A percentile compares a stretch with the other conserved stretches of the same genome.
phyloP scores from a whole-genome alignment of 371 early-diverging fungal genomes.

The Nematocida ironsii region DNA sequence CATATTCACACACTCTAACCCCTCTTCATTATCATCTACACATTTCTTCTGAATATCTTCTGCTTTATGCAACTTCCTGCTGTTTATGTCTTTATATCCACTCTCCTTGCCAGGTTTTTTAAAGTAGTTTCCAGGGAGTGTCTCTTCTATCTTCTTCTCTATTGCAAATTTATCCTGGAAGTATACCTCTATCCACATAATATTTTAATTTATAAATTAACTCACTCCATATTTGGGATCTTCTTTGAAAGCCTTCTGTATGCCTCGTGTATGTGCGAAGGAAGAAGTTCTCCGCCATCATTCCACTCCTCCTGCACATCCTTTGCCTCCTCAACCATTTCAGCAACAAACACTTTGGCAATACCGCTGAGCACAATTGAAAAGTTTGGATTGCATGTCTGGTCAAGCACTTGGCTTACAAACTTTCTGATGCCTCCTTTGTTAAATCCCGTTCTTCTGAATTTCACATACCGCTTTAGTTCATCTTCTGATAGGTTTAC shows the following conservation, averaged over 20 bases:
- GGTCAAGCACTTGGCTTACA: conserved; percentile 72
- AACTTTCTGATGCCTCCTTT: conserved; percentile 79
- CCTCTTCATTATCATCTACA: background rate
- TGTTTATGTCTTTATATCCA: conserved; percentile 9
- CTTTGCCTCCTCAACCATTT: conserved; percentile 80
- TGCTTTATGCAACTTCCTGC: background rate
- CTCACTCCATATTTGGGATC: conserved; percentile 65
- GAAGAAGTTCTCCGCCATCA: conserved; percentile 72
- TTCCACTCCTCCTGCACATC: conserved; percentile 62
- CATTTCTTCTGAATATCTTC: background rate
- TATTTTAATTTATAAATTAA: conserved; percentile 19
- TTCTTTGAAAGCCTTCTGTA: conserved; percentile 76
- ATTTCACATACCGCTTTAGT: conserved; percentile 80
- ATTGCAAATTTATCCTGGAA: conserved; percentile 5
- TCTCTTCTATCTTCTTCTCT: conserved; percentile 37
- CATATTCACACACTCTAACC: background rate
- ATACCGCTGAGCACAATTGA: conserved; percentile 84
- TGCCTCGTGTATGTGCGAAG: conserved; percentile 83
- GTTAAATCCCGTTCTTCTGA: conserved; percentile 78
- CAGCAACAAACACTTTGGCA: conserved; percentile 88
- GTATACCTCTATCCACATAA: conserved; percentile 54
- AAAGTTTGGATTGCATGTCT: conserved; percentile 78
- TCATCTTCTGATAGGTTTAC: conserved; percentile 78
- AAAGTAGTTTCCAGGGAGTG: background rate
- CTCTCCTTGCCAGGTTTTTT: background rate